These are phyloP conservation scores for Ophidiomyces ophidiicola DNA, from an alignment of 2,329 filamentous ascomycete species.

Conservation along the genomic window DNA sequence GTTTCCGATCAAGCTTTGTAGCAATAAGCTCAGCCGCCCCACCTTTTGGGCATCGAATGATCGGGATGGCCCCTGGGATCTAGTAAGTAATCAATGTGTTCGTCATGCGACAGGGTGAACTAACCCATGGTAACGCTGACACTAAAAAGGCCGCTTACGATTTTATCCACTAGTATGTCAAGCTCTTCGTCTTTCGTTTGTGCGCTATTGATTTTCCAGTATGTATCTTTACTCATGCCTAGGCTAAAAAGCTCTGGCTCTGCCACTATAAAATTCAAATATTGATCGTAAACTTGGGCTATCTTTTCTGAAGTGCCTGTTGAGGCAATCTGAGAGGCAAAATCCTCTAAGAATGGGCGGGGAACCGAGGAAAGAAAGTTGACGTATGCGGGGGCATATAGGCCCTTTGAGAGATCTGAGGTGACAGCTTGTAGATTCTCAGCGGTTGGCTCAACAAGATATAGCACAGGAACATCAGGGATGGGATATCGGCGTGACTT, in stretches of 20 bases:
- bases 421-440: conserved; percentile 75
- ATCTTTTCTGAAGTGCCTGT: conserved; percentile 80
- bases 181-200: conserved; percentile 82
- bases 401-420: conserved; percentile 67
- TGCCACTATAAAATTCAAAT: conserved; percentile 91
- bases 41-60: conserved; percentile 86
- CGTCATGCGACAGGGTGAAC: conserved; percentile 15
- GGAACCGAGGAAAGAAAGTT: conserved; percentile 95
- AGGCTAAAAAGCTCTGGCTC: conserved; percentile 93
- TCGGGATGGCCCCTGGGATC: conserved; percentile 65
- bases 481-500: conserved; percentile 73
- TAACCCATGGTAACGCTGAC: conserved; percentile 95
- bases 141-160: conserved; percentile 93
- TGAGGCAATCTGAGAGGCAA: conserved; percentile 74
- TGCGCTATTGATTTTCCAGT: conserved; percentile 92
- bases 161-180: conserved; percentile 73
- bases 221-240: conserved; percentile 83
- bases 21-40: conserved; percentile 90
- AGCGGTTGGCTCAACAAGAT: conserved; percentile 79
- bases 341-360: conserved; percentile 81
- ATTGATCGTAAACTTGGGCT: conserved; percentile 88
- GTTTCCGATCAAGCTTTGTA: conserved; percentile 84
- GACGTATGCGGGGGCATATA: conserved; percentile 89
- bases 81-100: conserved; percentile 19
- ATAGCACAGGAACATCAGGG: conserved; percentile 90